Conservation (phyloP, 805 yeast species). For the Candida sanyiensis region DNA sequence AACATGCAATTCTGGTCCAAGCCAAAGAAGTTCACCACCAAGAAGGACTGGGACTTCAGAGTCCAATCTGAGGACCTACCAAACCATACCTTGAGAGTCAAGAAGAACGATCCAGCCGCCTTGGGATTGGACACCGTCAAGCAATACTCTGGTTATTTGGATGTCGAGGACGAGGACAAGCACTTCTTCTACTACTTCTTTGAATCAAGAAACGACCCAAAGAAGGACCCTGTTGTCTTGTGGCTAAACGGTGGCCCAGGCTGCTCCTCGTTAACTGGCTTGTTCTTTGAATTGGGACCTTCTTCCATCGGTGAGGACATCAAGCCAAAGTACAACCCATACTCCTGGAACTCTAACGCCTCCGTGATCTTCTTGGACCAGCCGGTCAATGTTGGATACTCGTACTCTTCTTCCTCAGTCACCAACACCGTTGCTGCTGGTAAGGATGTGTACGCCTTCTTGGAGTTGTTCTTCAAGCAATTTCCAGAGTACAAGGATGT, state of each 20-base stretch:
- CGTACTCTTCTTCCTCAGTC: slow-evolving; percentile 58
- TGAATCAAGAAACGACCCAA: slow-evolving; percentile 86
- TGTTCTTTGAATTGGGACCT: slow-evolving; percentile 84
- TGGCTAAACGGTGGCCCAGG: slow-evolving; percentile 98
- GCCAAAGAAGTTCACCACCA: slow-evolving; percentile 38
- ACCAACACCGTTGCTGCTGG: slow-evolving; percentile 78
- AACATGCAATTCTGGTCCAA: slow-evolving; percentile 44
- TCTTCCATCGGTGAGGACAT: slow-evolving; percentile 56
- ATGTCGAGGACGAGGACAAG: slow-evolving; percentile 75
- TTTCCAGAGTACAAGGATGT: slow-evolving; percentile 51
- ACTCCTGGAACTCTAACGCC: slow-evolving; percentile 82
- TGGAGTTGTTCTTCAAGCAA: slow-evolving; percentile 72
- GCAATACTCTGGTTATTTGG: slow-evolving; percentile 83
- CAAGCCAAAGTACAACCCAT: slow-evolving; percentile 63
- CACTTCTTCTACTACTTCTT: slow-evolving; percentile 84
- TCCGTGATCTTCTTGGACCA: slow-evolving; percentile 83
- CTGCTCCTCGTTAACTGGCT: slow-evolving; percentile 82
- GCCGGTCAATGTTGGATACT: slow-evolving; percentile 82
- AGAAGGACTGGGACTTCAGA: slow-evolving; percentile 32
- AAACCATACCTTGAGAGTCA: slow-evolving; percentile 55
- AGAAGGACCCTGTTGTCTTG: slow-evolving; percentile 73
- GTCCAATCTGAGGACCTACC: slow-evolving; percentile 36
- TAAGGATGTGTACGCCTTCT: slow-evolving; percentile 71
- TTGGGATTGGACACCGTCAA: slow-evolving; percentile 77
- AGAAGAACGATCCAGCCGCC: slow-evolving; percentile 48